A percentile compares a stretch with the other conserved stretches of the same genome.
phyloP scores from a whole-genome alignment of 2,329 filamentous ascomycete genomes.

The Mycosphaerella sp. region DNA sequence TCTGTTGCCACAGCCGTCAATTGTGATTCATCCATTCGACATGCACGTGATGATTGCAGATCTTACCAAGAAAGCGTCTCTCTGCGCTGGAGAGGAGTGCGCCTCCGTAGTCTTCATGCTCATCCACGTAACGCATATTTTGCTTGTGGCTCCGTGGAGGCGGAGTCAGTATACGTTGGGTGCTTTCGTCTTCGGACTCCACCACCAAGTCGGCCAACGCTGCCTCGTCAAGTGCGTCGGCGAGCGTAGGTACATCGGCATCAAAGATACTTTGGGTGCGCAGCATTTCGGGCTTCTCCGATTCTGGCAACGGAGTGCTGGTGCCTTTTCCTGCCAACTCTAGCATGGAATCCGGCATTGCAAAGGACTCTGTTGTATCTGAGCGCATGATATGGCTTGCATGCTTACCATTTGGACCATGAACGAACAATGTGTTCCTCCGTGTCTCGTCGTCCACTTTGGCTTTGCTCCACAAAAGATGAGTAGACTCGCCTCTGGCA shows the following conservation, averaged over 20 bases:
- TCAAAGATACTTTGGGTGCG: background rate
- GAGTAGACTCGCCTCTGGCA: background rate
- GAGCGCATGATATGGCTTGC: background rate
- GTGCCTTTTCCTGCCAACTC: too few species aligned
- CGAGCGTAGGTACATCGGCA: constrained; percentile 1
- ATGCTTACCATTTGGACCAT: background rate
- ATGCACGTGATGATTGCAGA: background rate
- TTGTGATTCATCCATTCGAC: background rate
- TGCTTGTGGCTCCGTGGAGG: constrained; percentile 24
- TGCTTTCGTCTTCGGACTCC: constrained; percentile 7
- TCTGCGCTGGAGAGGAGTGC: constrained; percentile 26
- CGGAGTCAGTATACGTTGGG: constrained; percentile 13
- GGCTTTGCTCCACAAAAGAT: constrained; percentile 1
- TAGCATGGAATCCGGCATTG: too few species aligned
- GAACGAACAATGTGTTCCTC: constrained; percentile 1
- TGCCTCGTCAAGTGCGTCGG: constrained; percentile 17
- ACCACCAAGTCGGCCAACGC: constrained; percentile 14
- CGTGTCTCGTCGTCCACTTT: constrained; percentile 3
- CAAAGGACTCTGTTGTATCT: background rate
- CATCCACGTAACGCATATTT: constrained; percentile 28
- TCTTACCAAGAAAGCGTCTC: constrained; percentile 21
- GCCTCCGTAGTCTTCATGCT: constrained; percentile 30
- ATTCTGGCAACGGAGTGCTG: too few species aligned
- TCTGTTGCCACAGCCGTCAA: background rate
- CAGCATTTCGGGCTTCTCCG: too few species aligned